Evolutionary conservation across 768 basidiomycete species (phyloP).

Genomic region (Ephemerocybe angulata): DNA sequence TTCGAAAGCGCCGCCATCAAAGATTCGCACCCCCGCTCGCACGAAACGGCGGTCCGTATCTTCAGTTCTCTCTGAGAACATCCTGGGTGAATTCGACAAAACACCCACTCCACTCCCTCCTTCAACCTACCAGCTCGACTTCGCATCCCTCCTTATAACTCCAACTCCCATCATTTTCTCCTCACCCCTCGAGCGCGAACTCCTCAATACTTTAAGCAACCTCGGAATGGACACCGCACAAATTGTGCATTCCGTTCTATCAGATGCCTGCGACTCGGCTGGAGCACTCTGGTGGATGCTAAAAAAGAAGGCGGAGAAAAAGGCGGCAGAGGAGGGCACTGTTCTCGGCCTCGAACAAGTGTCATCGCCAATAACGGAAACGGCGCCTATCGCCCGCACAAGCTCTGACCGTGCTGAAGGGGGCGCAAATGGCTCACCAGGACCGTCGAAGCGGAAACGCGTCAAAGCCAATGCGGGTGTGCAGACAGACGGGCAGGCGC

Average conservation of each 20-base stretch:
- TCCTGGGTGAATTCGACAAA: constrained; percentile 46
- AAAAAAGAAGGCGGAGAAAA: constrained; percentile 71
- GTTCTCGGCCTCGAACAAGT: constrained; percentile 11
- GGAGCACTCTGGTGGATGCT: constrained; percentile 98
- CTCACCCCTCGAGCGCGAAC: constrained; percentile 71
- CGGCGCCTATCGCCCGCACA: too few relatives aligned
- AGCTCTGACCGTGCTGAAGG: constrained; percentile 13
- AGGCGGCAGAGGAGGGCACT: constrained; percentile 33
- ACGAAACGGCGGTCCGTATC: constrained; percentile 96
- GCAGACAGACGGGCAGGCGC: constrained; percentile 41
- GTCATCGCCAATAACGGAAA: too few relatives aligned
- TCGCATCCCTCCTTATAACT: constrained; percentile 57
- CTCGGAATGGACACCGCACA: constrained; percentile 93
- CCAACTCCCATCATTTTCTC: constrained; percentile 85
- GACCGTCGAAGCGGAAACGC: constrained; percentile 29
- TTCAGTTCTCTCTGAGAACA: constrained; percentile 70
- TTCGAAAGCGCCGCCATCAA: constrained; percentile 53
- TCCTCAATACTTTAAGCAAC: constrained; percentile 68
- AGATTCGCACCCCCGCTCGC: constrained; percentile 85
- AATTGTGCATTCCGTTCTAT: constrained; percentile 89
- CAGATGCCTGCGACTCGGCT: constrained; percentile 87
- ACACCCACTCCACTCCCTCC: constrained; percentile 31
- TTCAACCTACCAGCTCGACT: constrained; percentile 48
- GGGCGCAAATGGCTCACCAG: constrained; percentile 4
- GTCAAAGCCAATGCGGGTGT: constrained; percentile 33